Evolutionary conservation across 2,329 filamentous ascomycete species (phyloP).

Genomic region (Fusarium chlamydosporum): DNA sequence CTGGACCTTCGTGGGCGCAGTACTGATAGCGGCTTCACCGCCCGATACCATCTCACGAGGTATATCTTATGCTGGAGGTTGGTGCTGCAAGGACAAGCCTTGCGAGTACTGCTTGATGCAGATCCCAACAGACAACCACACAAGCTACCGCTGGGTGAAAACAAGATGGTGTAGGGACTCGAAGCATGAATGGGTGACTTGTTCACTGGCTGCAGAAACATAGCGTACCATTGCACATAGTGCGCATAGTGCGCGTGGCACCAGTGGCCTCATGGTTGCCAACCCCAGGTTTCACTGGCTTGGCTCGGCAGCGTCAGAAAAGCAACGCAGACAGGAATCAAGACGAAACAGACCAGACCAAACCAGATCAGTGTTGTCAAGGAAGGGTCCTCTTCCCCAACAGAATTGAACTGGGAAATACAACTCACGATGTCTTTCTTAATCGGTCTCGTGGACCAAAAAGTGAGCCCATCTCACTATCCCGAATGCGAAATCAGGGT

Average conservation of each 20-base stretch:
- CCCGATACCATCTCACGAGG: slow-evolving; percentile 39
- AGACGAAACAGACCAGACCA: slow-evolving; percentile 17
- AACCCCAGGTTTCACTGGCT: slow-evolving; percentile 45
- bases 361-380: slow-evolving; percentile 13
- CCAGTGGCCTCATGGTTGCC: slow-evolving; percentile 45
- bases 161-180: slow-evolving; percentile 46
- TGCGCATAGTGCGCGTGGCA: slow-evolving; percentile 48
- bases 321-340: slow-evolving; percentile 15
- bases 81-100: slow-evolving; percentile 30
- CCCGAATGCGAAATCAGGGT: slow-evolving; percentile 37
- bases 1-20: slow-evolving; percentile 42
- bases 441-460: slow-evolving; percentile 31
- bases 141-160: slow-evolving; percentile 31
- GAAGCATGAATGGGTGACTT: slow-evolving; percentile 46
- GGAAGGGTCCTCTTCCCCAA: slow-evolving; percentile 36
- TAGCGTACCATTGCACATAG: slow-evolving; percentile 37
- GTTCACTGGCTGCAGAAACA: slow-evolving; percentile 24
- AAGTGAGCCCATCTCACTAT: slow-evolving; percentile 35
- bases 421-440: slow-evolving; percentile 31
- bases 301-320: slow-evolving; percentile 25
- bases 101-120: slow-evolving; percentile 38
- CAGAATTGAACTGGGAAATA: slow-evolving; percentile 27
- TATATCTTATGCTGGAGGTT: slow-evolving; percentile 24
- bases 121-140: slow-evolving; percentile 46
- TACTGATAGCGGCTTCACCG: slow-evolving; percentile 48